Evolutionary conservation across 2,329 filamentous ascomycete species (phyloP), one percentile per base, ranked within the genome.

Genomic region (Pestalotiopsis sp.): DNA sequence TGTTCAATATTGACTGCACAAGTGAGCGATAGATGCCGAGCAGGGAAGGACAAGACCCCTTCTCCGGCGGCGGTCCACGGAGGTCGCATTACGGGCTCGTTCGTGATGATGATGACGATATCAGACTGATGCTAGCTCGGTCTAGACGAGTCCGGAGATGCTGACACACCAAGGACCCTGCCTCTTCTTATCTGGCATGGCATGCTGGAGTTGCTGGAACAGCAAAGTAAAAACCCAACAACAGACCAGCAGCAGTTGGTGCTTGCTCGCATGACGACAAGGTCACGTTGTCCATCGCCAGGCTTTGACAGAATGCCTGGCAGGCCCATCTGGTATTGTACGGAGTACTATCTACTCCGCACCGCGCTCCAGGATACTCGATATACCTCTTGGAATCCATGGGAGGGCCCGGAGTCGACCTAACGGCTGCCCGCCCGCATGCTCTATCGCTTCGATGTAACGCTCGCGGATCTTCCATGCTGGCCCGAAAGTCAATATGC

Each of bases 71-170:
- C 45, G 45, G 45, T 9, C 17, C 45, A 52, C 45, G 17, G 20
- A 52, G 45, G 17, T 9, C 20, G 17, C 45, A 52, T 52, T 52
- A 6, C 45, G 17, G n/a, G 45, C 17, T 52, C 45, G 45, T 52
- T 52, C 45, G 45, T 52, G 45, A n/a, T 27, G 27, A 52, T 52
- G 45, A 62, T 62, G 59, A 62, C 59, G 59, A 62, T 36, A 17
- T 36, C 17, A 13, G 20, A 23, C 13, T 27, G 23, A 39, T 38
- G 59, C n/a, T 36, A 62, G n/a, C 14, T n/a, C 20, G n/a, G 59
- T 36, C 59, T 62, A 36, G 59, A 62, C 20, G n/a, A 62, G 27
- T 62, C 59, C 59, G n/a, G 31, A 39, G 59, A 62, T 62, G 59
- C 27, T 36, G 25, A 59, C n/a, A 39, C 59, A 36, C n/a, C 25